These are phyloP conservation scores for Malus fusca DNA, from an alignment of 306 rosid species.

Conservation along the genomic window DNA sequence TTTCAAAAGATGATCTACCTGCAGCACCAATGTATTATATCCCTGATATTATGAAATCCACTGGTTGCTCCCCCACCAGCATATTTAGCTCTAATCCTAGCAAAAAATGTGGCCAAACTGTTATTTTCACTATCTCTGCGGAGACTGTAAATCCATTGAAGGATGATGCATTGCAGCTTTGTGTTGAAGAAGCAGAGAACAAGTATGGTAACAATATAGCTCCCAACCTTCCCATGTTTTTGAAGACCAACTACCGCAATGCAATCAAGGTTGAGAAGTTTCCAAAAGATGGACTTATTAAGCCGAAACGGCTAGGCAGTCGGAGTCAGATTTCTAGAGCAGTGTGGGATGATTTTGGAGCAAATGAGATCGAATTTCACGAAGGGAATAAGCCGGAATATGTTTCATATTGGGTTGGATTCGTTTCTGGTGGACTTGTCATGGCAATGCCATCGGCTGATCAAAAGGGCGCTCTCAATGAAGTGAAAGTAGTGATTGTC, in stretches of 20 bases:
- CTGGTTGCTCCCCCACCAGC: neutral
- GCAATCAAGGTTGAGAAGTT: constrained; percentile 21
- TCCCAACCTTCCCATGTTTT: constrained; percentile 11
- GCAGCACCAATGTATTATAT: constrained; percentile 27
- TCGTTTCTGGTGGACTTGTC: constrained; percentile 13
- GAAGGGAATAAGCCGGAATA: constrained; percentile 29
- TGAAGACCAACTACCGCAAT: constrained; percentile 4
- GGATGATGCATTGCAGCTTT: constrained; percentile 19
- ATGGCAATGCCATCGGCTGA: constrained; percentile 19
- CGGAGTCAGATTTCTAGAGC: neutral
- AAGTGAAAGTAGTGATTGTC: constrained; percentile 17
- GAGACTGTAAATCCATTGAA: neutral
- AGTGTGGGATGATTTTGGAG: constrained; percentile 41
- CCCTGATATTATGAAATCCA: neutral
- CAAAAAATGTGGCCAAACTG: constrained; percentile 18
- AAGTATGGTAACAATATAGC: constrained; percentile 19
- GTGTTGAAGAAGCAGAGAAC: constrained; percentile 36
- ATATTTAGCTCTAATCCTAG: constrained; percentile 15
- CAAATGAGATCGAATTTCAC: constrained; percentile 27
- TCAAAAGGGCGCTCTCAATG: constrained; percentile 7
- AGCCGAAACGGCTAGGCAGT: neutral
- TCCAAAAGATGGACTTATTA: neutral
- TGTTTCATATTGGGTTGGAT: constrained; percentile 49
- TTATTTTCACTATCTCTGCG: constrained; percentile 23
- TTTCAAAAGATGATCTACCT: neutral